A percentile compares a stretch with the other conserved stretches of the same genome.
Conservation (phyloP, 805 yeast genomes). For the Wickerhamiella siamensis region DNA sequence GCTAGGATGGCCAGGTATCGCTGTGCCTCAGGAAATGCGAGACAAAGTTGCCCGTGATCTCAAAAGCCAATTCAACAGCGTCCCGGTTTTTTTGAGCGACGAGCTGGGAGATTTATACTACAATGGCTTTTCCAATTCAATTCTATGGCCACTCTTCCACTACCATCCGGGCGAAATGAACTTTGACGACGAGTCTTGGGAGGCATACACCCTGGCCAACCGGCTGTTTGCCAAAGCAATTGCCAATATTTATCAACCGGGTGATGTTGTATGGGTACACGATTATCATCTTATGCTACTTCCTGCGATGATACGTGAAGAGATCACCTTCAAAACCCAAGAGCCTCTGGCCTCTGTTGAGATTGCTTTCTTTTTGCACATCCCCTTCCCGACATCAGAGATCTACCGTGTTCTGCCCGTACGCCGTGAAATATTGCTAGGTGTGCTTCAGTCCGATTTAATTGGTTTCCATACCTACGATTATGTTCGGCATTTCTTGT, state of each 20-base stretch:
- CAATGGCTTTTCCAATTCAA: conserved; percentile 89
- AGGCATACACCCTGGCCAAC: conserved; percentile 91
- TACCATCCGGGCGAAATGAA: conserved; percentile 99
- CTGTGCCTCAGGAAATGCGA: conserved; percentile 66
- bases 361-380: conserved; percentile 88
- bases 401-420: conserved; percentile 93
- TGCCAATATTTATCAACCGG: conserved; percentile 53
- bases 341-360: conserved; percentile 29
- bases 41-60: conserved; percentile 55
- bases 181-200: conserved; percentile 96
- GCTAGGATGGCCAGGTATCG: conserved; percentile 95
- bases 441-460: conserved; percentile 85
- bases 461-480: conserved; percentile 99
- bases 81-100: conserved; percentile 78
- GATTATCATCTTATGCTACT: conserved; percentile 93
- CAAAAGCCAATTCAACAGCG: conserved; percentile 65
- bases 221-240: conserved; percentile 63
- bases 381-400: conserved; percentile 96
- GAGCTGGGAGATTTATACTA: conserved; percentile 90
- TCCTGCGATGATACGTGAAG: conserved; percentile 71
- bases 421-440: conserved; percentile 76
- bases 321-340: conserved; percentile 11
- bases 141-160: conserved; percentile 95
- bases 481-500: conserved; percentile 88
- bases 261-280: conserved; percentile 93